Base-by-base conservation (phyloP, 2,329 filamentous ascomycete genomes). In the Ceratocystis eucalypticola region DNA sequence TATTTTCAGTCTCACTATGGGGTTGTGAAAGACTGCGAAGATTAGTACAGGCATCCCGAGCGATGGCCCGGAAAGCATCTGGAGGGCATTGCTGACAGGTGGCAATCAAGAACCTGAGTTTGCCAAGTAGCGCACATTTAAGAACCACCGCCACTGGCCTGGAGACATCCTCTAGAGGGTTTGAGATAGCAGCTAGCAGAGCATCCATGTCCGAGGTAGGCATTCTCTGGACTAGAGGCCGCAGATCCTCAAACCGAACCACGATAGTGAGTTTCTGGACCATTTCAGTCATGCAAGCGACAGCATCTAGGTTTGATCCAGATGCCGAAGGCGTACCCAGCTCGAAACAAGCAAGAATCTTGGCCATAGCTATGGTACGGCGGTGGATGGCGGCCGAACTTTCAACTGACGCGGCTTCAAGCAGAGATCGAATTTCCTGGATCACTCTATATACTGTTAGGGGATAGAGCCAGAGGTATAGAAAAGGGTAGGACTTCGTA, bases 1-100 rank as follows among this genome's bases (percentile, higher is more conserved):
- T 66, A 5, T 15, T 15, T 15, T 72, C 70, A 3, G 71, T 65
- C 22, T 62, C 59, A 12, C 33, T 15, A 20, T 28, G 45, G 8
- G 66, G 41, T 59, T 64, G 61, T 28, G 64, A 65, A 20, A 68
- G 61, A 45, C 50, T 66, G 20, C 45, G 63, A 5, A 68, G 64
- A 41, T 63, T 25, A 15, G 48, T 30, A 7, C 64, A 68, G 2
- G 67, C 65, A 2, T 75, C 71, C 2, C 73, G 70, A 1, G 74
- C 69, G 33, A 79, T 66, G 3, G 70, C 70, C 0, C 73, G 71
- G 3, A 78, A 84, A 74, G 22, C 73, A 17, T 25, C 6, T 3
- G 55, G 17, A 20, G 55, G 17, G 71, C 50, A 78, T 75, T 2
- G 79, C 72, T 80, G 50, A 82, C 70, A 62, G 82, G 80, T 44